Base-by-base conservation (phyloP, 805 yeast species). In the Schwanniomyces pseudopolymorphus region DNA sequence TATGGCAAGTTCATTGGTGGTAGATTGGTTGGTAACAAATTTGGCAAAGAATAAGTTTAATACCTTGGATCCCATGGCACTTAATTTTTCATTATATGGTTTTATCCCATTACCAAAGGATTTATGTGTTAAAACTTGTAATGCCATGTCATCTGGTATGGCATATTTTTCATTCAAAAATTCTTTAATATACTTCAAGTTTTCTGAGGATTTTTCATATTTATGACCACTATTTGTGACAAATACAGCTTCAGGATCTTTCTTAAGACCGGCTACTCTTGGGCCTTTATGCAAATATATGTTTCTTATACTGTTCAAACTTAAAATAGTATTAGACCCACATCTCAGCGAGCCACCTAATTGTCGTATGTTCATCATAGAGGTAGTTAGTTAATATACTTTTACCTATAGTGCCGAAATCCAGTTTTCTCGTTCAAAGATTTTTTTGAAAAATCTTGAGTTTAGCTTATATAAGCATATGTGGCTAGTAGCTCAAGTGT, bases 101-200 rank as follows among this genome's bases (percentile, higher is more conserved):
- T 84, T 82, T 51, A 79, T 73, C 8, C 96, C 97, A 68, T 89
- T 95, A 4, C 95, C 96, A 74, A 90, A 92, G 19, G 96, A 88
- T 70, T 92, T 92, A 70, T 92, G 97, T 5, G 97, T 91, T 57
- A 91, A 71, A 35, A 88, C 83, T 69, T 92, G 98, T 50, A 89
- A 72, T 19, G 85, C 68, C 48, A 85, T 54, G 5, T 76, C 75
- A 57, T 88, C 86, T 4, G 85, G 74, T 36, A 91, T 70, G 36
- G 72, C 53, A 57, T 74, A 83, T 49, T 77, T 72, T 19, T 70
- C 71, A 17, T 58, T 49, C 45, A 85, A 65, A 52, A 81, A 80
- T 24, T 56, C 50, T 56, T 80, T 79, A 44, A 84, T 64, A 25
- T 74, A 69, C 43, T 63, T 59, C 38, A 85, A 60, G 45, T 84